Evolutionary conservation across 2,329 filamentous ascomycete genomes (phyloP), one percentile per base, ranked within the genome.

Genomic region (Pseudocercospora vitis): DNA sequence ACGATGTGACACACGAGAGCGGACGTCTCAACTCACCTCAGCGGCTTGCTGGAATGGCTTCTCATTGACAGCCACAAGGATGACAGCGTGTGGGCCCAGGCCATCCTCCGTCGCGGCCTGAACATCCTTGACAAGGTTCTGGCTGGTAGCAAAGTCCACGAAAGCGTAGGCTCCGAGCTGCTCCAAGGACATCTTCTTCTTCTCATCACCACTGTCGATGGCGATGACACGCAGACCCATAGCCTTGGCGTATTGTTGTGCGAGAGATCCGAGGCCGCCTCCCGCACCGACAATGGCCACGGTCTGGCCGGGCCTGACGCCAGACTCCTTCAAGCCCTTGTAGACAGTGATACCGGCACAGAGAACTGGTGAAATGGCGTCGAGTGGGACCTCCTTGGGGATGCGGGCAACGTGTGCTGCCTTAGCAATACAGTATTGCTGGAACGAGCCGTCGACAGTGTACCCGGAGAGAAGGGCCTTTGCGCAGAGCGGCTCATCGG

Each of bases 21-120:
- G 11, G 37, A 45, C 24, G 50, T 49, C 21, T 40, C 7, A 5
- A n/a, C 65, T 57, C 53, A 70, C 67, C 66, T 81, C 85, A 44
- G 89, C 85, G 35, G 92, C 92, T 77, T 96, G 91, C 77, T 96
- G 90, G 85, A 96, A 96, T 50, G 92, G 92, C 78, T 87, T 89
- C 81, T 96, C 91, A 65, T 79, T 82, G 48, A 89, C 91, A 57
- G 92, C 91, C 56, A 96, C 83, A 39, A 96, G 80, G 62, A 96
- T 79, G 57, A 92, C 91, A 32, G 90, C 91, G 66, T 95, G 88
- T 4, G 91, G 91, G 48, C 92, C 92, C 12, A 89, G 81, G 16
- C 89, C 89, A 64, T 92, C 90, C 23, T 82, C 75, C 1, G 89
- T 95, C 23, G 86, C 85, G 42, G 83, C 84, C 77, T 91, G 89